A percentile compares a stretch with the other conserved stretches of the same genome.
Evolutionary conservation across 2,329 filamentous ascomycete species (phyloP).

Genomic region (Leptographium procerum): DNA sequence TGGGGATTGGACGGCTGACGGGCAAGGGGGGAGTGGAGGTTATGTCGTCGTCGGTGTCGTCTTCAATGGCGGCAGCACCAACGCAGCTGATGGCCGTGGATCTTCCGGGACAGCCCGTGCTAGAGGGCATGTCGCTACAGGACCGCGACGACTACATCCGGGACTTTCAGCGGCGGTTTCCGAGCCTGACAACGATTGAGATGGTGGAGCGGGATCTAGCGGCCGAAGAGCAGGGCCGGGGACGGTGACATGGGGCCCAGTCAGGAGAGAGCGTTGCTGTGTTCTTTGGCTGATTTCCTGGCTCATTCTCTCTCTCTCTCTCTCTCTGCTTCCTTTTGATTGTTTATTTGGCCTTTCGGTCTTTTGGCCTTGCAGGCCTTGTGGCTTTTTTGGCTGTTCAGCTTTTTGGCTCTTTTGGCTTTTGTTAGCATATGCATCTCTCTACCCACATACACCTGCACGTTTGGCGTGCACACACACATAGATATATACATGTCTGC

Average conservation of each 20-base stretch:
- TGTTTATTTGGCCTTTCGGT: neutral
- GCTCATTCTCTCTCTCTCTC: too few relatives aligned
- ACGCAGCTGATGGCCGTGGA: conserved; percentile 31
- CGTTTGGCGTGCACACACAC: neutral
- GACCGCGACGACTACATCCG: conserved; percentile 55
- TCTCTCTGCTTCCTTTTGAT: too few relatives aligned
- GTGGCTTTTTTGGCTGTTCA: neutral
- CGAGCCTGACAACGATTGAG: conserved; percentile 73
- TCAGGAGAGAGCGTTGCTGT: neutral
- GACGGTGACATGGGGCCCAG: neutral
- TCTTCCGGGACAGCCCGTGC: conserved; percentile 34
- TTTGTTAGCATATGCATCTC: neutral
- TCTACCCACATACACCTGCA: neutral
- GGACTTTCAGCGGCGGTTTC: conserved; percentile 76
- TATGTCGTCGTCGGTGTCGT: neutral
- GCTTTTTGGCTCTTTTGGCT: neutral
- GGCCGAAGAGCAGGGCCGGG: conserved; percentile 20
- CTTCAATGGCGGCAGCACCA: conserved; percentile 5
- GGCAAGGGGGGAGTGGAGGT: conserved; percentile 12
- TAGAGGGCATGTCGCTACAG: conserved; percentile 40
- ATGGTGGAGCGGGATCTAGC: conserved; percentile 65
- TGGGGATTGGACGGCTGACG: neutral
- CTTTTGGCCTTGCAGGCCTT: too few relatives aligned
- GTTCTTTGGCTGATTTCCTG: neutral
- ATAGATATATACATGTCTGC: neutral